Base-by-base conservation (phyloP, 805 yeast species). In the Zygoascus biomembranicola region DNA sequence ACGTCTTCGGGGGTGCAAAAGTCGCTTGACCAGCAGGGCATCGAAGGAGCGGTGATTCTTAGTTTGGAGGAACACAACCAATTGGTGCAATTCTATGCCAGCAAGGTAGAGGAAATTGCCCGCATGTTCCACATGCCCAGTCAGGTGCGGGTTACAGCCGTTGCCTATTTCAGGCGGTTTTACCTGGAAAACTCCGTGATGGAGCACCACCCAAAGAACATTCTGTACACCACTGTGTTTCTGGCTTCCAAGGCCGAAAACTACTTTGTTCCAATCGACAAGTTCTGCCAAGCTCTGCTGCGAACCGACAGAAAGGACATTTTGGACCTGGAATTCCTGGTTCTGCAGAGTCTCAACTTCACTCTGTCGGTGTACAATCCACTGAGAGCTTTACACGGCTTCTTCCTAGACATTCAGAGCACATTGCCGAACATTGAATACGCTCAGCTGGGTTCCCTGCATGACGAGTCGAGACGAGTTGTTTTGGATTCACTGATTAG, bases 221-320 rank as follows among this genome's bases (percentile, higher is more conserved):
- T 94, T 18, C 75, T 94, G 69, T 72, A 81, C 52, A 85, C 95
- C 1, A 85, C 96, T 57, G 77, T 94, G 11, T 94, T 90, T 66
- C 72, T 94, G 35, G 96, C 97, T 5, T 90, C 97, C 44, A 94
- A 94, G 69, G 80, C 90, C 16, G 99, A 94, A 64, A 92, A 94
- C 69, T 84, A 81, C 66, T 92, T 90, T 69, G 85, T 94, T 32
- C 80, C 96, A 28, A 86, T 92, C 55, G 85, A 85, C 44, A 78
- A 87, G 10, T 90, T 92, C 65, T 82, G 87, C 52, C 77, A 79
- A 47, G 78, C 85, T 47, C 77, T 92, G 19, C 81, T 81, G 14
- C 84, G 84, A 52, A 79, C 87, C 0, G 79, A 81, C 39, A 82
- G 85, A 1, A 75, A 75, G 16, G 78, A 76, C 23, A 82, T 94